Percentiles rank a stretch among this genome's conserved stretches.
Evolutionary conservation across 1,284 basidiomycete genomes (phyloP).

Genomic region (Sparassis latifolia): DNA sequence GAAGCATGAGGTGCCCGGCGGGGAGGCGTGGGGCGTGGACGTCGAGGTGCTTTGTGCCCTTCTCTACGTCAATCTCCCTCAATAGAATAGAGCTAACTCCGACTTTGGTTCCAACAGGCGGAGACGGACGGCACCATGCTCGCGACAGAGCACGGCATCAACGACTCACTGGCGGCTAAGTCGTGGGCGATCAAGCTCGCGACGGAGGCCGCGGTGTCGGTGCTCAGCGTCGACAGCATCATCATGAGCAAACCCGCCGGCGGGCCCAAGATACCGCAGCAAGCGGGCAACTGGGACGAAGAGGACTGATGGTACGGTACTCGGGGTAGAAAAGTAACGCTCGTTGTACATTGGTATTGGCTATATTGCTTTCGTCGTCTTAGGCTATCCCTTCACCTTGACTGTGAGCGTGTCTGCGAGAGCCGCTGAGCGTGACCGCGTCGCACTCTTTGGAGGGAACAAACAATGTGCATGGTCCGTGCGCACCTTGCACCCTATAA

Average conservation of each 20-base stretch:
- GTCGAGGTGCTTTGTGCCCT: conserved; percentile 59
- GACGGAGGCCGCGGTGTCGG: conserved; percentile 90
- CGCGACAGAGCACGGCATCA: conserved; percentile 59
- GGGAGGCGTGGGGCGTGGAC: conserved; percentile 84
- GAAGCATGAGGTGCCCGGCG: conserved; percentile 73
- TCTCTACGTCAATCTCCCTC: not conserved
- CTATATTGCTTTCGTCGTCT: not conserved
- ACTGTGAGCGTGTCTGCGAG: no score
- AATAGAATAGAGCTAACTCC: not conserved
- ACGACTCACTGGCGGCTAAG: conserved; percentile 85
- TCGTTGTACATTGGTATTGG: conserved; percentile 16
- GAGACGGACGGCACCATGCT: conserved; percentile 73
- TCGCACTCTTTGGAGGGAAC: no score
- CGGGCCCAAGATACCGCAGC: conserved; percentile 79
- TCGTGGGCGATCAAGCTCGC: conserved; percentile 85
- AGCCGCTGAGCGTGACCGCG: no score
- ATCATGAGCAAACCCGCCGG: conserved; percentile 96
- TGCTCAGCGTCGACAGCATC: conserved; percentile 95
- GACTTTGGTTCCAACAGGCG: conserved; percentile 34
- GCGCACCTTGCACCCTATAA: no score
- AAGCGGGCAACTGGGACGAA: conserved; percentile 79
- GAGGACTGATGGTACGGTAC: conserved; percentile 32
- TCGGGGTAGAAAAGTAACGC: conserved; percentile 11
- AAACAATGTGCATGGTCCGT: no score
- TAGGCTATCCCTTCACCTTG: no score